Evolutionary conservation across 768 basidiomycete species (phyloP).

Genomic region (Suillus alpinus): DNA sequence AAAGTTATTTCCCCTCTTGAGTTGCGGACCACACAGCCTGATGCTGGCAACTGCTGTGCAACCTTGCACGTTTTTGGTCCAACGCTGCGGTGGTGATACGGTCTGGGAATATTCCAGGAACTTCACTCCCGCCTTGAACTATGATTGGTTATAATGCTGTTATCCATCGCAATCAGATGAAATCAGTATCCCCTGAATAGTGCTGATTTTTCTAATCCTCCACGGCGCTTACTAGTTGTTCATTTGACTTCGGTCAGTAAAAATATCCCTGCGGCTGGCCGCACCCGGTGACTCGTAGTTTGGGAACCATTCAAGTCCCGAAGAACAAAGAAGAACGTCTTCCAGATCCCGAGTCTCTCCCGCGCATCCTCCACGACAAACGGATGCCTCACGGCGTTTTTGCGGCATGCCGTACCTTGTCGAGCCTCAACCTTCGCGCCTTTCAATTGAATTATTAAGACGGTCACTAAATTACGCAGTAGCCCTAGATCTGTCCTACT

Average conservation of each 20-base stretch:
- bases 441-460: slow-evolving; percentile 1
- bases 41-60: background rate
- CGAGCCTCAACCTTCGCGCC: slow-evolving; percentile 4
- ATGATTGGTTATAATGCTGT: slow-evolving; percentile 14
- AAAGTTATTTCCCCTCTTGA: background rate
- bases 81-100: background rate
- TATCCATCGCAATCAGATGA: slow-evolving; percentile 24
- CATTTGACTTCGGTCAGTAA: slow-evolving; percentile 8
- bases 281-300: background rate
- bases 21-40: slow-evolving; percentile 7
- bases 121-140: slow-evolving; percentile 19
- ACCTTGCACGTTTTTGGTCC: slow-evolving; percentile 4
- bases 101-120: slow-evolving; percentile 32
- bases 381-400: slow-evolving; percentile 1
- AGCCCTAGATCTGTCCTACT: background rate
- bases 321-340: background rate
- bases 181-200: slow-evolving; percentile 8
- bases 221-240: background rate
- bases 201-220: slow-evolving; percentile 4
- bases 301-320: background rate
- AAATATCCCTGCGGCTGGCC: slow-evolving; percentile 2
- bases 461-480: slow-evolving; percentile 1
- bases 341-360: slow-evolving; percentile 4
- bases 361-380: slow-evolving; percentile 5
- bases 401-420: slow-evolving; percentile 4